Evolutionary conservation across 2,329 filamentous ascomycete genomes (phyloP).

Genomic region (Fusarium chlamydosporum): DNA sequence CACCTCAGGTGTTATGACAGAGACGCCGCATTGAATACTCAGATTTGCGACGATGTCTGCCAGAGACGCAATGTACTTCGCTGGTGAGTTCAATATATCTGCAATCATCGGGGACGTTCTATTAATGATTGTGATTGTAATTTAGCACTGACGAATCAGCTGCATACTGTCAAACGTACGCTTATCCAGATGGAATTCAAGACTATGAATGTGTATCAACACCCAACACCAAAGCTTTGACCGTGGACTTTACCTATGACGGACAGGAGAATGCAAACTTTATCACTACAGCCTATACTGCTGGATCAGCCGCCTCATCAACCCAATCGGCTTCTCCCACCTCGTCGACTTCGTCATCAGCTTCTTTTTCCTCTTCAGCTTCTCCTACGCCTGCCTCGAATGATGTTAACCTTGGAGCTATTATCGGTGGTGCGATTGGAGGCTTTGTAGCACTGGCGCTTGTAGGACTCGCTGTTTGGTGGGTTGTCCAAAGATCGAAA

Average conservation of each 20-base stretch:
- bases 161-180: conserved; percentile 23
- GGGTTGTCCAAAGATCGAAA: conserved; percentile 1
- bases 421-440: conserved; percentile 4
- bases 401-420: not conserved
- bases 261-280: conserved; percentile 6
- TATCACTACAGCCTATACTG: not conserved
- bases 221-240: conserved; percentile 1
- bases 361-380: not conserved
- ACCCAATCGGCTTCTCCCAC: not conserved
- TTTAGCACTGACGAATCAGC: conserved; percentile 6
- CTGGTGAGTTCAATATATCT: conserved; percentile 3
- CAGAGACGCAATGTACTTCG: not conserved
- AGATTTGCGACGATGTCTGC: conserved; percentile 2
- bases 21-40: conserved; percentile 1
- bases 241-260: conserved; percentile 13
- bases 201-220: conserved; percentile 19
- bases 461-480: not conserved
- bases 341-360: not conserved
- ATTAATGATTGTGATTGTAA: not conserved
- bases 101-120: not conserved
- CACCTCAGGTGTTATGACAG: conserved; percentile 1
- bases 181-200: conserved; percentile 14
- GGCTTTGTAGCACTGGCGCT: conserved; percentile 4
- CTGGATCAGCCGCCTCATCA: not conserved
- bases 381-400: not conserved